These are phyloP conservation scores for Boletus reticuloceps DNA, from an alignment of 768 basidiomycete species.

Conservation along the genomic window DNA sequence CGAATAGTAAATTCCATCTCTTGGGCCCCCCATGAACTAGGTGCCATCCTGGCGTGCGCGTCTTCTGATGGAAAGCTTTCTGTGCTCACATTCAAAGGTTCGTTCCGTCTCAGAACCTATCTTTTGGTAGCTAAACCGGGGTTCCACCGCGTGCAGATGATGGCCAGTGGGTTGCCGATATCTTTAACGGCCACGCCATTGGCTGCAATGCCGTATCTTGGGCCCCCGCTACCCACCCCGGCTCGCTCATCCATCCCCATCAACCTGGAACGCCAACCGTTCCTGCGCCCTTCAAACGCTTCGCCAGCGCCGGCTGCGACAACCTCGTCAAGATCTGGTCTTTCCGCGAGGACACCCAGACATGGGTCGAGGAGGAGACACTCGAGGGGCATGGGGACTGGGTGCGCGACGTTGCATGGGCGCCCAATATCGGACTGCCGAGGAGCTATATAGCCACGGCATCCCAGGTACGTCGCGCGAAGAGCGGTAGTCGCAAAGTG, in stretches of 20 bases:
- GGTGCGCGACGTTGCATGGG: constrained; percentile 99
- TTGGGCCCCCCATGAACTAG: constrained; percentile 99
- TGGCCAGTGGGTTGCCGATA: constrained; percentile 92
- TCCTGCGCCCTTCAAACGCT: constrained; percentile 75
- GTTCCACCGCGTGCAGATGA: constrained; percentile 58
- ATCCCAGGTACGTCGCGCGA: constrained; percentile 58
- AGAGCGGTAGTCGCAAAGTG: background rate
- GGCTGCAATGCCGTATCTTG: constrained; percentile 98
- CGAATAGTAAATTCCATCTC: constrained; percentile 89
- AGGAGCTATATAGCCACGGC: constrained; percentile 95
- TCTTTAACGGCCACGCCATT: constrained; percentile 94
- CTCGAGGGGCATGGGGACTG: constrained; percentile 95
- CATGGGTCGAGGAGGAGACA: constrained; percentile 88
- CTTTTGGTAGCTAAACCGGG: background rate
- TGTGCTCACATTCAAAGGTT: constrained; percentile 95
- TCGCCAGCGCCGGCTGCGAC: constrained; percentile 95
- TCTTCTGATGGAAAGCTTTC: constrained; percentile 97
- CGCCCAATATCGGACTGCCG: constrained; percentile 93
- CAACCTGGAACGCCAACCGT: constrained; percentile 37
- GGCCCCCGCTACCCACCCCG: constrained; percentile 89
- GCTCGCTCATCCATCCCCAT: constrained; percentile 76
- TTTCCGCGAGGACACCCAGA: constrained; percentile 81
- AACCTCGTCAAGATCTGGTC: constrained; percentile 94
- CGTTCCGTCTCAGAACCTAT: constrained; percentile 22
- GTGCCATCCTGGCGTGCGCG: constrained; percentile 94